phyloP scores from a whole-genome alignment of 805 yeast species.

The Tetrapisispora iriomotensis region DNA sequence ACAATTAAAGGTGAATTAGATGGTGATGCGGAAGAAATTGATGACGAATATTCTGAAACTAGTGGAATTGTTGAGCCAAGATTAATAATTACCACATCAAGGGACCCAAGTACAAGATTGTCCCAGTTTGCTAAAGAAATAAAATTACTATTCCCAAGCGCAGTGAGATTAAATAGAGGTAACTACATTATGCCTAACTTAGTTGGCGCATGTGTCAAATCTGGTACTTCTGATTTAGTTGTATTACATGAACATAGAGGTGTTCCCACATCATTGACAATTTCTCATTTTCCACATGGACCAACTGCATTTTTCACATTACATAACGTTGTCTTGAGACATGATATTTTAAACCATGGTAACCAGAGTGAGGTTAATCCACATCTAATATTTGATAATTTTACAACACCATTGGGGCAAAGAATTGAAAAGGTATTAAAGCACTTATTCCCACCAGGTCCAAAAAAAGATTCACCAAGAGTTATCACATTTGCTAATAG shows the following conservation, averaged over 20 bases:
- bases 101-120: slow-evolving; percentile 79
- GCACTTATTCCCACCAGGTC: slow-evolving; percentile 95
- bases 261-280: slow-evolving; percentile 87
- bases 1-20: slow-evolving; percentile 39
- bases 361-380: slow-evolving; percentile 89
- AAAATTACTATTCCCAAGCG: slow-evolving; percentile 79
- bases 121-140: slow-evolving; percentile 91
- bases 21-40: slow-evolving; percentile 39
- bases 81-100: slow-evolving; percentile 83
- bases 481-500: slow-evolving; percentile 88
- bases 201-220: slow-evolving; percentile 71
- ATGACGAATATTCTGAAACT: slow-evolving; percentile 83
- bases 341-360: slow-evolving; percentile 78
- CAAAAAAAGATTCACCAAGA: slow-evolving; percentile 76
- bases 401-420: slow-evolving; percentile 69
- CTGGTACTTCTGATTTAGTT: slow-evolving; percentile 75
- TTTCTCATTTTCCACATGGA: slow-evolving; percentile 96
- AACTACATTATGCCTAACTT: slow-evolving; percentile 76
- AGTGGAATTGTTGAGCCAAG: slow-evolving; percentile 88
- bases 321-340: slow-evolving; percentile 90
- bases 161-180: slow-evolving; percentile 88
- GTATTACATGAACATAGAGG: slow-evolving; percentile 95
- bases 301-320: slow-evolving; percentile 91
- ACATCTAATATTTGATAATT: slow-evolving; percentile 86
- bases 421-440: slow-evolving; percentile 73